Evolutionary conservation across 305 asterid species (phyloP), one percentile per base, ranked within the genome.

Genomic region (Vinca major): DNA sequence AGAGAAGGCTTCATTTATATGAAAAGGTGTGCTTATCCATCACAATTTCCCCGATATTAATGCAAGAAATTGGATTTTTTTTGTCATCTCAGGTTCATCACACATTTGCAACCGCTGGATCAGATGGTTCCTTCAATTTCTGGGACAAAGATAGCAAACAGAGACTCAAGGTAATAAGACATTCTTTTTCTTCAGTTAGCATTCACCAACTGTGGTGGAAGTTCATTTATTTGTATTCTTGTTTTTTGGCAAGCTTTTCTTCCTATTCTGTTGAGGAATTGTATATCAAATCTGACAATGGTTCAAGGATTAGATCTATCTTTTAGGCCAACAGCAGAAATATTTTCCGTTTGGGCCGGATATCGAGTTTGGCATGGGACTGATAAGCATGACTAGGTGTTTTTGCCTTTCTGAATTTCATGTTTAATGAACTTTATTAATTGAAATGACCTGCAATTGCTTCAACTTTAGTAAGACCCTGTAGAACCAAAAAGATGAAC

Each of bases 101-200:
- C 73, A 90, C 97, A 62, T 88, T 89, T 85, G 92, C 89, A 70
- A 89, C 98, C 20, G 88, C 95, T 49, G 98, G 98, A 70, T 89
- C 98, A 69, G 96, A 89, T 70, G 98, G 98, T 69, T 87, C 95
- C 69, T 92, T 88, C 72, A 86, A 88, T 77, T 89, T 89, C 71
- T 92, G 97, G 98, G 98, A 89, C 84, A 92, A 89, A 77, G 98
- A 89, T 75, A 92, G 97, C 84, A 90, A 90, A 78, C 96, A 90
- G 83, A 83, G 97, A 83, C 97, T 92, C 17, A 92, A 92, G 92
- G 98, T 92, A 71, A 53, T 40, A 51, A 21, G 4, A 54, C 57
- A 49, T 67, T 16, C 73, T 55, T 45, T 40, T 62, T 47, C 36
- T 55, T 21, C 0, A 36, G 4, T 50, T 49, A 16, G 19, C 20